Base-by-base conservation (phyloP, 768 basidiomycete species). In the Boletellus ananas region DNA sequence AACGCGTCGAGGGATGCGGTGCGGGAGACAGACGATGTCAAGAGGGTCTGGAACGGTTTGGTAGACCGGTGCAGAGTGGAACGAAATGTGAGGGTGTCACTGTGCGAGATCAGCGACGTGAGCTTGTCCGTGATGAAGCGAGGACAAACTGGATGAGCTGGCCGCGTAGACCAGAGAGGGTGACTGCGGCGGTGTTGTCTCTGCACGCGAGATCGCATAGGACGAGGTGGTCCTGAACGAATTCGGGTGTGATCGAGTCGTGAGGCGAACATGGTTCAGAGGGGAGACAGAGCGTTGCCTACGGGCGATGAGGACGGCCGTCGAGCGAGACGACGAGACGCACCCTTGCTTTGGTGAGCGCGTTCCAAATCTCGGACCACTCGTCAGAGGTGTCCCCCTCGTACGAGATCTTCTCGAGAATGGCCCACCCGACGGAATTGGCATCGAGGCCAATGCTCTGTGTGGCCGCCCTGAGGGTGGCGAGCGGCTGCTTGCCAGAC, bases 241-340 rank as follows among this genome's bases (percentile, higher is more conserved):
- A 83, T 3, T 91, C 86, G 0, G 82, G 69, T 0, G 86, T 87
- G 45, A 92, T 75, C 43, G 73, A 73, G 16, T 81, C 78, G 17
- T 78, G 72, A 13, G 74, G 65, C 3, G 78, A 72, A 6, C 72
- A 62, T 39, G 77, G 74, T 43, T 89, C 86, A 2, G 81, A 65
- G 1, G 94, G 94, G 1, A 97, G 74, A 14, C 97, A 71, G 11
- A 99, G 63, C 0, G 87, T 85, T 3, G 88, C 86, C 92, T 95
- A 60, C 2, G 52, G 23, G 31, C 16, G 31, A 31, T 51, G 40
- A 64, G 46, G 21, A 3, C 25, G 38, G 37, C 20, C 20, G 12
- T 34, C 27, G 5, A 13, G 29, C 12, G 23, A 42, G 23, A 13
- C n/a, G 40, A 40, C 36, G 23, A 51, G 23, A 69, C 77, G 39